phyloP scores from a whole-genome alignment of 306 rosid species.

The Pachyrhizus erosus region DNA sequence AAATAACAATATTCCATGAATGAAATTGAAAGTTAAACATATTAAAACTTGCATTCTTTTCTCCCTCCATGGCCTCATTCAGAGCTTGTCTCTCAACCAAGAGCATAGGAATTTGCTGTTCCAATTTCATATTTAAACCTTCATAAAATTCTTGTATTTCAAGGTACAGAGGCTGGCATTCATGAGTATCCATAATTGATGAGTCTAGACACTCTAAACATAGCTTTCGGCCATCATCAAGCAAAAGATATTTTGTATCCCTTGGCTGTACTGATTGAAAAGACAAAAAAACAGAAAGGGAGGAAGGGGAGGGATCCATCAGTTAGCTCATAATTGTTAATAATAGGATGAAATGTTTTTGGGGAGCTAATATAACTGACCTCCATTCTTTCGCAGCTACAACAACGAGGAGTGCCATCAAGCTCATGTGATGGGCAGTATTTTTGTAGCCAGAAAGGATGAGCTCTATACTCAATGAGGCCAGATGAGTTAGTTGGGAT shows the following conservation, averaged over 20 bases:
- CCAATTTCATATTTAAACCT: slow-evolving; percentile 94
- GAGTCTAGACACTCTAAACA: slow-evolving; percentile 99
- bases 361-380: slow-evolving; percentile 52
- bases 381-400: slow-evolving; percentile 99
- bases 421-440: slow-evolving; percentile 96
- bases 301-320: neutral
- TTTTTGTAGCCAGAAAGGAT: slow-evolving; percentile 94
- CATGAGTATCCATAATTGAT: slow-evolving; percentile 89
- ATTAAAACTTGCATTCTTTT: slow-evolving; percentile 64
- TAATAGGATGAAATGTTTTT: neutral
- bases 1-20: neutral
- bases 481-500: slow-evolving; percentile 94
- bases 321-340: neutral
- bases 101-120: slow-evolving; percentile 98
- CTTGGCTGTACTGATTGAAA: slow-evolving; percentile 68
- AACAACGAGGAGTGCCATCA: slow-evolving; percentile 93
- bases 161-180: slow-evolving; percentile 97
- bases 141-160: slow-evolving; percentile 96
- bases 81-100: slow-evolving; percentile 98
- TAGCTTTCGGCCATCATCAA: slow-evolving; percentile 94
- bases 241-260: slow-evolving; percentile 81
- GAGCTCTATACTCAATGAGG: slow-evolving; percentile 91
- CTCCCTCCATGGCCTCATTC: slow-evolving; percentile 99
- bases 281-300: neutral
- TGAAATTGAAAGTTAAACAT: slow-evolving; percentile 6